Base-by-base conservation (phyloP, 1,284 basidiomycete species). In the Cronartium quercuum region DNA sequence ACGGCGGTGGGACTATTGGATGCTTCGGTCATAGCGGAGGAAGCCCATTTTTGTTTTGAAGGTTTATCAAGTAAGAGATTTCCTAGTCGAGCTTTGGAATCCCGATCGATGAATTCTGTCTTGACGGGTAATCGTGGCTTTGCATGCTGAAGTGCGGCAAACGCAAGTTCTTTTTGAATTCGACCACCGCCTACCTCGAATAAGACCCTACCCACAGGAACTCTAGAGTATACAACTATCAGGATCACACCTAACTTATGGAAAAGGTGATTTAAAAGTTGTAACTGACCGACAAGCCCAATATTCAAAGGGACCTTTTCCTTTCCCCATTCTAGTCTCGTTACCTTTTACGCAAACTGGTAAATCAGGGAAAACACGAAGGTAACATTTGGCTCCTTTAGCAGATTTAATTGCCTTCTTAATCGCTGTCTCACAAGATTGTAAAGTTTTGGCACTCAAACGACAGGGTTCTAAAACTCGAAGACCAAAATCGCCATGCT, bases 331-430 rank as follows among this genome's bases (percentile, higher is more conserved):
- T n/a, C 71, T 47, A 44, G 71, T 75, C 15, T 75, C 71, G 41
- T 75, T 75, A 6, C 71, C 71, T 34, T 75, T 75, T 12, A 75
- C 71, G 47, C 71, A 75, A 61, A 75, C 71, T 6, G 71, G 71
- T 6, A 75, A 35, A 55, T 75, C 71, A n/a, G 71, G 71, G 40
- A 75, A 75, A 24, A 75, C 55, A 37, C 71, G 18, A 1, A 75
- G 55, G 37, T 62, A 75, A 61, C 38, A 66, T 40, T 67, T 61
- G 7, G 64, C 55, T 7, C 71, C 71, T 41, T 75, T 75, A 41
- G 47, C 65, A 1, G 65, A 57, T 62, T 75, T 75, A 35, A 74
- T 74, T 9, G 71, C 71, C 21, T 63, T 66, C 29, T 66, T 66
- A 35, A 74, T 74, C 21, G 71, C 71, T 1, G 64, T 67, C 21